Percentiles rank a stretch among this genome's conserved stretches.
Evolutionary conservation across 2,329 filamentous ascomycete genomes (phyloP).

Genomic region (Hypoxylon sp.): DNA sequence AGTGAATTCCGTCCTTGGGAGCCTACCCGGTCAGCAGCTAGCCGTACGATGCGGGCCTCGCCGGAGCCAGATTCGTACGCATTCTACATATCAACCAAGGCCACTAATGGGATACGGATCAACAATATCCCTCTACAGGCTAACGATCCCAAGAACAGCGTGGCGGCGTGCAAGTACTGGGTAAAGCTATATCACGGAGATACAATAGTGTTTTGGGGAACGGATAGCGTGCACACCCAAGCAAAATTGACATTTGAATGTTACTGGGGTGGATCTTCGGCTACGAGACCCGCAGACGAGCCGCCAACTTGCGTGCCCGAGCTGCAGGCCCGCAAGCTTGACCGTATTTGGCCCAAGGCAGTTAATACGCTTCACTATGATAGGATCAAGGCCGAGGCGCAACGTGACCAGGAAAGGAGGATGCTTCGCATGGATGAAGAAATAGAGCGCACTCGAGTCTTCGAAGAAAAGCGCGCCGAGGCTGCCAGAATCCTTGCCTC

Average conservation of each 20-base stretch:
- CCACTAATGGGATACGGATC: constrained; percentile 79
- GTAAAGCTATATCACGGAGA: constrained; percentile 83
- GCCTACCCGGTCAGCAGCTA: constrained; percentile 59
- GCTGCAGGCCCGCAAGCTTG: constrained; percentile 59
- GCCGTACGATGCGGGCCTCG: constrained; percentile 52
- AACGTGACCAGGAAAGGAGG: constrained; percentile 60
- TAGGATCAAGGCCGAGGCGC: constrained; percentile 58
- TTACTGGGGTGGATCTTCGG: constrained; percentile 67
- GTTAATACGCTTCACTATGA: constrained; percentile 61
- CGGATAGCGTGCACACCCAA: constrained; percentile 55
- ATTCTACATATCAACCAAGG: constrained; percentile 84
- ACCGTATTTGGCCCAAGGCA: constrained; percentile 61
- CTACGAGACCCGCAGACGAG: constrained; percentile 54
- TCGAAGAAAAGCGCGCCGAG: constrained; percentile 63
- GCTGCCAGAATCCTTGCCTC: constrained; percentile 58
- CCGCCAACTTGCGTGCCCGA: constrained; percentile 55
- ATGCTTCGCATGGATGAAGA: constrained; percentile 59
- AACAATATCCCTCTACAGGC: constrained; percentile 77
- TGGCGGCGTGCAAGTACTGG: constrained; percentile 69
- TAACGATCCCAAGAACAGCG: constrained; percentile 65
- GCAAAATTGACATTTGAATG: constrained; percentile 66
- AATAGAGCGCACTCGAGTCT: constrained; percentile 61
- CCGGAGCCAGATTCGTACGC: constrained; percentile 67
- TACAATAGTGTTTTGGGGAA: constrained; percentile 77
- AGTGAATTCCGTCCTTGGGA: constrained; percentile 67